phyloP scores from a whole-genome alignment of 441 rosid genomes.

The Biscutella laevigata region DNA sequence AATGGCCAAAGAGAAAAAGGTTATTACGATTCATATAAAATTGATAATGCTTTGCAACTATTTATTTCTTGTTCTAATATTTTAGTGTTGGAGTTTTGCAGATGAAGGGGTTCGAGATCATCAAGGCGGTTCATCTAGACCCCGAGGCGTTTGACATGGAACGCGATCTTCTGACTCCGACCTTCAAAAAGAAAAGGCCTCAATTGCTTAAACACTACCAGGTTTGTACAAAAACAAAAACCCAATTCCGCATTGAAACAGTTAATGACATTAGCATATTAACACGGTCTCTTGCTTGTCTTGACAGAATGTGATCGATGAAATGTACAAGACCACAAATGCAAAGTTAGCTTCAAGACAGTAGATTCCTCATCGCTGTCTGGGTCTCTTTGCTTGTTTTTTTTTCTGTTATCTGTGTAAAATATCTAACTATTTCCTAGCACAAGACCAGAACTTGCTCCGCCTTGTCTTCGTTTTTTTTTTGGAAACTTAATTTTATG shows the following conservation, averaged over 20 bases:
- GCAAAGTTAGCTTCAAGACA: constrained; percentile 30
- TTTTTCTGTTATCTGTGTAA: constrained; percentile 5
- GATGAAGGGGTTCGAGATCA: constrained; percentile 86
- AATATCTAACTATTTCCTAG: constrained; percentile 12
- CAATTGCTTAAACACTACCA: constrained; percentile 76
- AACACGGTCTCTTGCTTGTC: neutral
- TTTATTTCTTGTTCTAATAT: neutral
- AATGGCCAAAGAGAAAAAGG: constrained; percentile 78
- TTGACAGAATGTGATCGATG: constrained; percentile 55
- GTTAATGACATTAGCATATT: neutral
- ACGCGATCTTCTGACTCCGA: constrained; percentile 84
- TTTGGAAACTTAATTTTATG: neutral
- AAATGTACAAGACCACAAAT: constrained; percentile 57
- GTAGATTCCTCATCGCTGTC: constrained; percentile 11
- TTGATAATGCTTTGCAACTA: neutral
- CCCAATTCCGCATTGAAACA: neutral
- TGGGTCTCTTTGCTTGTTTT: neutral
- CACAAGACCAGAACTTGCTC: constrained; percentile 12
- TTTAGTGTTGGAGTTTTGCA: constrained; percentile 26
- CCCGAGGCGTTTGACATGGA: constrained; percentile 86
- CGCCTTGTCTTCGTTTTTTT: neutral
- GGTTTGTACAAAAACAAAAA: constrained; percentile 35
- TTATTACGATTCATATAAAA: constrained; percentile 12
- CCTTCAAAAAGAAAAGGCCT: constrained; percentile 90
- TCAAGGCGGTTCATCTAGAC: constrained; percentile 79